These are phyloP conservation scores for Amanita pseudoporphyria DNA, from an alignment of 768 basidiomycete genomes.

Conservation along the genomic window DNA sequence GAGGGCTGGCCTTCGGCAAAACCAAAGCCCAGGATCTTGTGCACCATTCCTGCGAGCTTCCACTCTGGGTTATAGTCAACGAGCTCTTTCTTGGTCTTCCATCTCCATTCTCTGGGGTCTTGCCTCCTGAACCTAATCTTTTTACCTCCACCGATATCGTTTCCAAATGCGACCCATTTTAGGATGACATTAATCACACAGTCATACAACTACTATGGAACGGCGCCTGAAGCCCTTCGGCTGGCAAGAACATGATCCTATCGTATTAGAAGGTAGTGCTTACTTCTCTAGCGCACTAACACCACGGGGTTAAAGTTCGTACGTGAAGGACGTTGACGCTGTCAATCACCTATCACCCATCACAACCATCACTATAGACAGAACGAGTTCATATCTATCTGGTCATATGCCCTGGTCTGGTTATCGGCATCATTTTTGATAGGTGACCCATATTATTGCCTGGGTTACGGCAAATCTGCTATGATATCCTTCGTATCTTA, in stretches of 20 bases:
- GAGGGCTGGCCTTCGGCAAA: constrained; percentile 68
- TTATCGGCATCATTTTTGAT: constrained; percentile 4
- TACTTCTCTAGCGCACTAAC: neutral
- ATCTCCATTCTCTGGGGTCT: neutral
- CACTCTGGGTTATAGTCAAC: neutral
- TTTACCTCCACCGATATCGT: neutral
- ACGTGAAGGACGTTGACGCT: neutral
- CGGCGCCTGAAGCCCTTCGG: constrained; percentile 61
- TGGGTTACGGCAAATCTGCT: constrained; percentile 64
- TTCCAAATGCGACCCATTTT: constrained; percentile 1
- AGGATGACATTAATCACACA: constrained; percentile 85
- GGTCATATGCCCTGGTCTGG: neutral
- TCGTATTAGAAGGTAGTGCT: constrained; percentile 75
- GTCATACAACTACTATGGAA: constrained; percentile 62
- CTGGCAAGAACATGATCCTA: constrained; percentile 65
- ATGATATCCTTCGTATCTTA: constrained; percentile 72
- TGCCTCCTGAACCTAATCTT: constrained; percentile 7
- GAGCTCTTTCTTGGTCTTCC: neutral
- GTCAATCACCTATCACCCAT: neutral
- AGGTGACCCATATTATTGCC: constrained; percentile 77
- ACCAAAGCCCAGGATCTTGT: constrained; percentile 68
- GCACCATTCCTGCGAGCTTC: constrained; percentile 62
- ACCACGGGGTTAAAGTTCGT: neutral
- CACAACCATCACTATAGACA: no score
- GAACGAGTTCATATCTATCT: no score